Evolutionary conservation across 345 rosid species (phyloP).

Genomic region (Moricandia moricandioides): DNA sequence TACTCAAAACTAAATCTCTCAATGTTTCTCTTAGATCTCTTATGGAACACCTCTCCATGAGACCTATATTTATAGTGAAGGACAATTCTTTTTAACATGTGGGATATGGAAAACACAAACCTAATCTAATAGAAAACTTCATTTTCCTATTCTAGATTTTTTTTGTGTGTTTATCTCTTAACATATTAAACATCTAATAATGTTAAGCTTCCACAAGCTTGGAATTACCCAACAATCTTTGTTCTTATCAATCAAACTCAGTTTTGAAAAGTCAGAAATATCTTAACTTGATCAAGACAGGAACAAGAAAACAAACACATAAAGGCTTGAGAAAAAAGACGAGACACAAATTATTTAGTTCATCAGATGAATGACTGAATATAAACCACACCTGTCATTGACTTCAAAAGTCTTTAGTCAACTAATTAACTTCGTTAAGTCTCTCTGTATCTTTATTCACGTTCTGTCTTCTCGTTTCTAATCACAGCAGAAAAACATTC

Average conservation of each 20-base stretch:
- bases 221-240: too few relatives aligned
- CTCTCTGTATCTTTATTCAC: constrained; percentile 4
- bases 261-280: neutral
- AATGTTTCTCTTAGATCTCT: too few relatives aligned
- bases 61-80: too few relatives aligned
- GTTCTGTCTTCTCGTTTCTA: neutral
- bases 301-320: neutral
- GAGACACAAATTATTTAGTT: neutral
- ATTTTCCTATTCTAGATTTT: too few relatives aligned
- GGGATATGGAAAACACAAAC: too few relatives aligned
- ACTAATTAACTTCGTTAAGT: neutral
- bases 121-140: too few relatives aligned
- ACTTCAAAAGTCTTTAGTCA: neutral
- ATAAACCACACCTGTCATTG: neutral
- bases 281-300: neutral
- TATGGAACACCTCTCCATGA: too few relatives aligned
- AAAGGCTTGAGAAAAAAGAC: neutral
- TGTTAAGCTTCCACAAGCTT: too few relatives aligned
- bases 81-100: too few relatives aligned
- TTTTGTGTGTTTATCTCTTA: too few relatives aligned
- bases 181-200: too few relatives aligned
- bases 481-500: neutral
- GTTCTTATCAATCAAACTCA: neutral
- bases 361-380: neutral
- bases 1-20: too few relatives aligned